Evolutionary conservation across 495 filamentous ascomycete genomes (phyloP), one percentile per base, ranked within the genome.

Genomic region (Aspergillus nanangensis): DNA sequence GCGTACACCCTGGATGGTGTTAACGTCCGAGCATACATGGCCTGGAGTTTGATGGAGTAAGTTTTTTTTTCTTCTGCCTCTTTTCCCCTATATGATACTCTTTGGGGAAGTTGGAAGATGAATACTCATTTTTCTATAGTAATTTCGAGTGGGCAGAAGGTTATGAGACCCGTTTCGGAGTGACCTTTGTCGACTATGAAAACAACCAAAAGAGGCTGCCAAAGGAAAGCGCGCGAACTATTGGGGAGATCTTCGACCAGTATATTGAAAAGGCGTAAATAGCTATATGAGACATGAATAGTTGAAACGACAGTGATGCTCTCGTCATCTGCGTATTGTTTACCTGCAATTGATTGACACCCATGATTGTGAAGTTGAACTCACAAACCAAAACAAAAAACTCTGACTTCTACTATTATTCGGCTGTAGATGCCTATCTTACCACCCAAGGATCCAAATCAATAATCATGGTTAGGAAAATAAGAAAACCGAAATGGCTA

Each of bases 81-180:
- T 8, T 17, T 14, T 32, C 3, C 11, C 4, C 15, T n/a, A 25
- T 25, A 2, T 21, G 10, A 19, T 9, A 22, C 13, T 10, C 5
- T 33, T 3, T 33, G 2, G 10, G 1, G 31, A 7, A 17, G 3
- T 2, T 15, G 18, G 15, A 4, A 3, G 17, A 32, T 32, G 3
- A 13, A 25, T 21, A n/a, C 41, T 44, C 23, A 44, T 31, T 25
- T 5, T 25, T 40, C 44, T 34, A 14, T 27, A 77, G 74, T 48
- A 78, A 78, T 57, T 78, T 77, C 34, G 75, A 78, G 41, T 78
- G 75, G 75, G 84, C 86, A 38, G 86, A 90, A 55, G 85, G 86
- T n/a, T 89, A 88, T 62, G 82, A 87, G 65, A 87, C 86, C n/a
- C 74, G 85, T 18, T 90, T 90, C 55, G 85, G 86, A 31, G 83